Evolutionary conservation across 306 rosid species (phyloP), one percentile per base, ranked within the genome.

Genomic region (Quercus suber): DNA sequence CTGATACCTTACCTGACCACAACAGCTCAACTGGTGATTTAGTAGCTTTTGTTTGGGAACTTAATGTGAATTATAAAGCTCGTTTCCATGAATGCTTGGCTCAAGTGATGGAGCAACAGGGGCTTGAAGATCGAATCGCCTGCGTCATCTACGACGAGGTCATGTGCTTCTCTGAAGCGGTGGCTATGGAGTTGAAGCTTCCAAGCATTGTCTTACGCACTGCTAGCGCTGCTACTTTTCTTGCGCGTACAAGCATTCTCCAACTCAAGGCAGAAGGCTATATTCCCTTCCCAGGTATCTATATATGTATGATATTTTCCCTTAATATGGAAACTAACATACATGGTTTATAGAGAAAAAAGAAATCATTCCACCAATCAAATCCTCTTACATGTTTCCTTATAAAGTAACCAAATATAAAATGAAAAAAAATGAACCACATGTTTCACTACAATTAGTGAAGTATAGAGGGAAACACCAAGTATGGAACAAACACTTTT

Each of bases 81-180:
- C 69, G 82, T 33, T 72, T 84, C 31, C 80, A 43, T 55, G 75
- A 87, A 17, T 30, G 68, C 15, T 58, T 87, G 30, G 30, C 71
- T 59, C 74, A 41, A 57, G 70, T 69, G 35, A 49, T 37, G 7
- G 25, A 13, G 65, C 58, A 64, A 55, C 51, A 74, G 56, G 12
- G 56, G 13, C 1, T 41, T 21, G 83, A 83, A 49, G 74, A 74
- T 4, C 15, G 65, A 58, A 82, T 84, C 33, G 76, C 67, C 2
- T 84, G 90, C 30, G 25, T 87, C 11, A 84, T 87, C 60, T 77
- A 87, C 41, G 90, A 87, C 30, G 86, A 80, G 13, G 21, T 58
- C 13, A 73, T 84, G 83, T 19, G 57, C 31, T 87, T 78, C 43
- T 9, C 49, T 1, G 84, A 79, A 63, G 75, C 79, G 14, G 73